Percentiles rank a stretch among this genome's conserved stretches.
Conservation (phyloP, 352 stramenopile species). For the Globisporangium lucens region DNA sequence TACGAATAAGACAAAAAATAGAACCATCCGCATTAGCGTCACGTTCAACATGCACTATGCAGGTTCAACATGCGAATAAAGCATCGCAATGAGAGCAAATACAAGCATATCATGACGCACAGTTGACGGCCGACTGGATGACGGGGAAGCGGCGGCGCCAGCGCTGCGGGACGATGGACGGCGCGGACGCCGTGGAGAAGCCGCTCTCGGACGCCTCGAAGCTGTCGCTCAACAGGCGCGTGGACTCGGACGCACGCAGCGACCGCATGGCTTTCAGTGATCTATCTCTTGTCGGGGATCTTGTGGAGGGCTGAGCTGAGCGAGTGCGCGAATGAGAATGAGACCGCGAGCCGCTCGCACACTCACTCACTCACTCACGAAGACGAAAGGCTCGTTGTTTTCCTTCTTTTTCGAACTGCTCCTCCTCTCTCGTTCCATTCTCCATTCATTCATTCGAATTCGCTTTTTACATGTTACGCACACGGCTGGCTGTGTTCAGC, state of each 20-base stretch:
- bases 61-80: not conserved
- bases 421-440: not conserved
- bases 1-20: not conserved
- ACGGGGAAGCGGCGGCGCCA: slow-evolving; percentile 20
- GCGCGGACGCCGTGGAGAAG: slow-evolving; percentile 10
- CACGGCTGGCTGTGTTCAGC: not conserved
- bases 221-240: slow-evolving; percentile 10
- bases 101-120: slow-evolving; percentile 4
- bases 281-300: not conserved
- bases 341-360: not conserved
- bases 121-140: slow-evolving; percentile 17
- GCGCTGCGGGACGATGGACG: slow-evolving; percentile 20
- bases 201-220: slow-evolving; percentile 2
- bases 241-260: slow-evolving; percentile 5
- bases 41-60: not conserved
- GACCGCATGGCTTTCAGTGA: not conserved
- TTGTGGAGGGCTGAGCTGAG: not conserved
- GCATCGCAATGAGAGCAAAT: not conserved
- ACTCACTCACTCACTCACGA: not conserved
- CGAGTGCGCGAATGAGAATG: not conserved
- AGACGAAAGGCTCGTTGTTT: not conserved
- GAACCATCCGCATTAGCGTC: not conserved
- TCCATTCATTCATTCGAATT: not conserved
- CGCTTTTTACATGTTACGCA: not conserved
- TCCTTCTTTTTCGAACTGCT: slow-evolving; percentile 11